Evolutionary conservation across 768 basidiomycete genomes (phyloP), one percentile per base, ranked within the genome.

Genomic region (Dioszegia crocea): DNA sequence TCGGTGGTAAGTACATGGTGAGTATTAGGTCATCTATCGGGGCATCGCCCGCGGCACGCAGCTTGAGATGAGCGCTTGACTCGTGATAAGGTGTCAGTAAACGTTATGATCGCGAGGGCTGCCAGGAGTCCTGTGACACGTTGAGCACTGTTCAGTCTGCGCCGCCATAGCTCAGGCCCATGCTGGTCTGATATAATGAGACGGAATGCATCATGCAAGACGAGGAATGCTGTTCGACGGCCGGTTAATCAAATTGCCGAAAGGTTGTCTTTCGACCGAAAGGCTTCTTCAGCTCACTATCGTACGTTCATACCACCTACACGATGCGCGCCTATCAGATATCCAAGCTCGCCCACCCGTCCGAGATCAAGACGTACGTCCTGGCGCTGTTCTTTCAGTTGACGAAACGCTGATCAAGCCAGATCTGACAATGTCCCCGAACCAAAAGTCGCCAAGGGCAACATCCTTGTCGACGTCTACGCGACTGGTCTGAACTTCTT

Each of bases 1-100:
- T 36, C 4, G 48, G 78, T 2, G 83, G 79, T 11, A 86, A 84
- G 55, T 83, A 65, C 78, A 83, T 77, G 53, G 82, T 77, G 11
- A 96, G 82, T n/a, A 96, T 81, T 67, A 84, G 81, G 1, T 92
- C 91, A 0, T 89, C 91, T 4, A 33, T 38, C 31, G 5, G 31
- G 2, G 23, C 10, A 3, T 27, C 49, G 29, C 29, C 49, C 63
- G 85, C 82, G 12, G 83, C 71, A 9, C 84, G 83, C 31, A 93
- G 84, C 77, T 89, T 92, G 64, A 91, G 79, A 65, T 94, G 84
- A 2, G 91, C 89, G 68, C 94, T 91, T 0, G 91, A 91, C 8
- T 94, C 80, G 78, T 93, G n/a, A n/a, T n/a, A n/a, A n/a, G n/a
- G n/a, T n/a, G n/a, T n/a, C n/a, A n/a, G n/a, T n/a, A n/a, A n/a